Conservation (phyloP, 2,329 filamentous ascomycete genomes). For the Colletotrichum somersetense region DNA sequence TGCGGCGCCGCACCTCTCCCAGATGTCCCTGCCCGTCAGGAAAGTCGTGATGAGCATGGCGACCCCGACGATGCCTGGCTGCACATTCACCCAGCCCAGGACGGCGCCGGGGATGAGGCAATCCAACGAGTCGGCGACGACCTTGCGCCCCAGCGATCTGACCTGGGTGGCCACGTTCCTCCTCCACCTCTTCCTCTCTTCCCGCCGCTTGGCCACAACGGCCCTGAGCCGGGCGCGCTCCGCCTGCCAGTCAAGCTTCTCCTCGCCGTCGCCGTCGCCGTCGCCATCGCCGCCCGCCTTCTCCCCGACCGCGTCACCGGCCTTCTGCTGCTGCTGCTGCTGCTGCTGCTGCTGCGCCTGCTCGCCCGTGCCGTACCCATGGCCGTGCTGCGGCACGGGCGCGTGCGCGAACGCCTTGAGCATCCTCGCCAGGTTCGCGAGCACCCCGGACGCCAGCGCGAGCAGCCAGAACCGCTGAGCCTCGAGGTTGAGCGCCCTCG, state of each 20-base stretch:
- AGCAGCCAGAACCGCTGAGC: slow-evolving; percentile 79
- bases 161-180: slow-evolving; percentile 49
- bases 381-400: slow-evolving; percentile 51
- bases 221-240: slow-evolving; percentile 54
- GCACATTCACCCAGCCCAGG: slow-evolving; percentile 70
- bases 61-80: slow-evolving; percentile 65
- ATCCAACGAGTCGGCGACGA: slow-evolving; percentile 72
- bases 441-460: slow-evolving; percentile 65
- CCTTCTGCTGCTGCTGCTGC: slow-evolving; percentile 11
- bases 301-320: slow-evolving; percentile 15
- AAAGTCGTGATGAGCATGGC: slow-evolving; percentile 73
- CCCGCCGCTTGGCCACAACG: slow-evolving; percentile 51
- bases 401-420: slow-evolving; percentile 52
- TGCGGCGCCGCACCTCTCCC: slow-evolving; percentile 61
- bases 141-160: slow-evolving; percentile 57
- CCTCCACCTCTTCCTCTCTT: slow-evolving; percentile 50
- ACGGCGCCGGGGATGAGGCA: slow-evolving; percentile 70
- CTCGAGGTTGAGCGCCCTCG: slow-evolving; percentile 65
- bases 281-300: slow-evolving; percentile 29
- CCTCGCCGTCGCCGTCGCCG: slow-evolving; percentile 22
- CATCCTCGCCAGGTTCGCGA: slow-evolving; percentile 58
- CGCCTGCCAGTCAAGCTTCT: slow-evolving; percentile 43
- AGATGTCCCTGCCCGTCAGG: slow-evolving; percentile 71
- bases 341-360: neutral
- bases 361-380: slow-evolving; percentile 47